Evolutionary conservation across 2,329 filamentous ascomycete genomes (phyloP).

Genomic region (Xylariaceae sp.): DNA sequence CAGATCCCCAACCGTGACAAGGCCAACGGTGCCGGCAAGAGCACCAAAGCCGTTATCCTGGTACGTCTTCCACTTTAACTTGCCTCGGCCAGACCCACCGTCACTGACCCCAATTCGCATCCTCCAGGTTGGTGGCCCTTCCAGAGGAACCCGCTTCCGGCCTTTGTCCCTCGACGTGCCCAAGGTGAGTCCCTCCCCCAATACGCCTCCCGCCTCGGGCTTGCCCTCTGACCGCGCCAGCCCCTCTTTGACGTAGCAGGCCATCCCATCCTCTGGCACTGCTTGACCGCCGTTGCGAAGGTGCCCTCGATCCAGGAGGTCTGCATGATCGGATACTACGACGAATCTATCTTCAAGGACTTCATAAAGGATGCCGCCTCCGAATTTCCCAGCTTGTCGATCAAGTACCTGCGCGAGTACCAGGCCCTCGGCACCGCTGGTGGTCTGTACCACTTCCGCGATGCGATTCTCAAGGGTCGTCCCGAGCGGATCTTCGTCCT

Average conservation of each 20-base stretch:
- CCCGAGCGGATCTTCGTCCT: conserved; percentile 95
- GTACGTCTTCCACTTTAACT: conserved; percentile 41
- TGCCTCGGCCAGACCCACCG: conserved; percentile 13
- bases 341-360: conserved; percentile 92
- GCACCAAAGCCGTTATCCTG: conserved; percentile 91
- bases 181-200: conserved; percentile 54
- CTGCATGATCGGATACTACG: conserved; percentile 97
- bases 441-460: conserved; percentile 97
- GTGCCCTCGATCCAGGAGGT: conserved; percentile 90
- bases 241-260: conserved; percentile 97
- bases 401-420: conserved; percentile 97
- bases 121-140: conserved; percentile 81
- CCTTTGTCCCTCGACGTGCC: conserved; percentile 92
- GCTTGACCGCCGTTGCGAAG: conserved; percentile 83
- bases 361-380: conserved; percentile 88
- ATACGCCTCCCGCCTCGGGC: background rate
- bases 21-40: conserved; percentile 43
- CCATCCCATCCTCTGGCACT: conserved; percentile 98
- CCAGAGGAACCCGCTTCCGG: conserved; percentile 89
- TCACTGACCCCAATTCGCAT: conserved; percentile 21
- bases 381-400: conserved; percentile 79
- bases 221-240: conserved; percentile 35
- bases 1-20: conserved; percentile 48
- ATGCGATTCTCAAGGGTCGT: conserved; percentile 92
- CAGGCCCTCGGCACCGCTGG: conserved; percentile 92